Evolutionary conservation across 2,329 filamentous ascomycete species (phyloP), one percentile per base, ranked within the genome.

Genomic region (Pseudocercospora eumusae): DNA sequence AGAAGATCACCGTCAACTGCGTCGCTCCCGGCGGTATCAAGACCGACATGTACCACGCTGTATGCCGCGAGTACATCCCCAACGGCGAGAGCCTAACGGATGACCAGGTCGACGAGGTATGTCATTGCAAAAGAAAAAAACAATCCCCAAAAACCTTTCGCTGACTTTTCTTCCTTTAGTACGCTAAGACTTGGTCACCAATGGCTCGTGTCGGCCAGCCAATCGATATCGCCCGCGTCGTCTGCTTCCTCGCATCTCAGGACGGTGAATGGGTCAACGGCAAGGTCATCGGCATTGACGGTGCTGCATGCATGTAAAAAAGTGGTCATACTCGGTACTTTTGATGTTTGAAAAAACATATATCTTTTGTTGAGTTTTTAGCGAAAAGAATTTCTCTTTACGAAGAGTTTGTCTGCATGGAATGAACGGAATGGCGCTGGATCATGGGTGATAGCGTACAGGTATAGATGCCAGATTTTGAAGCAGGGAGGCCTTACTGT

Each of bases 211-310:
- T 88, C 62, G 86, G 86, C 67, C 84, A 88, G 66, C 86, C 86
- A 61, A 84, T 87, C 71, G 87, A 89, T 73, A 85, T 89, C 73
- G 87, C 86, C 65, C 83, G 86, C 64, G 85, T 87, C 18, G 86
- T 87, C 60, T 85, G 83, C 77, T 79, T 84, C 81, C 69, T 87
- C 75, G 73, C 85, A 69, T 75, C 83, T 74, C 76, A 87, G 78
- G 76, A 86, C 75, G 74, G 84, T 74, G 79, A 88, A 71, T 82
- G 73, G 82, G 77, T 83, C 63, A 83, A 82, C 72, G 81, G 81
- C 72, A 83, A 83, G 77, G 78, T 83, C 71, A 80, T 82, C 66
- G 80, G 80, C 64, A 80, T 81, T 61, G 75, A 76, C 62, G 75
- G 75, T 59, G 75, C 74, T 57, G 75, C 75, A 49, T 76, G 75